phyloP scores from a whole-genome alignment of 2,329 filamentous ascomycete species.

The Diplodia seriata region DNA sequence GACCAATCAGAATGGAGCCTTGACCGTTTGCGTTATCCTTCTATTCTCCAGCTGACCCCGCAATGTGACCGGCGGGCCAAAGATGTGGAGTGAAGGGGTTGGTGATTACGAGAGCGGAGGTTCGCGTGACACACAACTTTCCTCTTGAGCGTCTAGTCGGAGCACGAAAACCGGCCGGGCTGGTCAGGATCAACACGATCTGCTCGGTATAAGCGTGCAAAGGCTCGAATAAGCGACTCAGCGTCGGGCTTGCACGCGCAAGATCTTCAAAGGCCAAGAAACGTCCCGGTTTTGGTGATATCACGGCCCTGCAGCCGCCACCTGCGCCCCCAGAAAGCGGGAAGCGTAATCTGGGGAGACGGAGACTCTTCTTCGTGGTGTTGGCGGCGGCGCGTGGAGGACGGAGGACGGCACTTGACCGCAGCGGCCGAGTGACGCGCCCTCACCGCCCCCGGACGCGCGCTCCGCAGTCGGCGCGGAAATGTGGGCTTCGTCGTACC shows the following conservation, averaged over 20 bases:
- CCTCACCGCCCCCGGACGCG: slow-evolving; percentile 1
- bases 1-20: background rate
- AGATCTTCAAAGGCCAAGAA: slow-evolving; percentile 22
- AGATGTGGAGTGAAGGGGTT: background rate
- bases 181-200: slow-evolving; percentile 20
- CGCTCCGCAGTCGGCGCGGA: slow-evolving; percentile 21
- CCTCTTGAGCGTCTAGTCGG: background rate
- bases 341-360: slow-evolving; percentile 9
- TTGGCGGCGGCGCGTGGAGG: background rate
- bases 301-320: slow-evolving; percentile 15
- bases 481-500: slow-evolving; percentile 19
- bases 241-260: slow-evolving; percentile 1
- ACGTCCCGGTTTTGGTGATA: slow-evolving; percentile 18
- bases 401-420: background rate
- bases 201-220: background rate
- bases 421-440: background rate
- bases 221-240: slow-evolving; percentile 16
- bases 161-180: background rate
- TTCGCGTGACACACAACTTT: background rate
- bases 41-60: background rate
- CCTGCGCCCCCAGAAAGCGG: slow-evolving; percentile 24
- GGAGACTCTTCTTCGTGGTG: slow-evolving; percentile 3
- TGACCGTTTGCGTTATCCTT: background rate
- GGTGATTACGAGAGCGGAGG: background rate
- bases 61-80: background rate